Evolutionary conservation across 2,329 filamentous ascomycete genomes (phyloP), one percentile per base, ranked within the genome.

Genomic region (Cordyceps pruinosa): DNA sequence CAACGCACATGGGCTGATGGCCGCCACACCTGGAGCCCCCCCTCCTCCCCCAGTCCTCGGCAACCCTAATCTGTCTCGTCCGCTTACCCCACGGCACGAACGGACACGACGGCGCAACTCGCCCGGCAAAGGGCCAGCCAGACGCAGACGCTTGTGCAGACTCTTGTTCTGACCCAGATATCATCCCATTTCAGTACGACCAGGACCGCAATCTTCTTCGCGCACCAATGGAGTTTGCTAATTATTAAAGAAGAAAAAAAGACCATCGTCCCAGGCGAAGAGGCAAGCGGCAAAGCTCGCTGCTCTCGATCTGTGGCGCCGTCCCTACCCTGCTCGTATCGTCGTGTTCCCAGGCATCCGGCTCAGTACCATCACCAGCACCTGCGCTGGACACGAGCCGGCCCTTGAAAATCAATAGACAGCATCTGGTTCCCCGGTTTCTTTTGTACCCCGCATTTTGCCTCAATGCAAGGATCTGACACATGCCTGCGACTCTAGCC

Each of bases 31-130:
- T n/a, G n/a, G n/a, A n/a, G n/a, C n/a, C n/a, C n/a, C n/a, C 17
- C 17, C 35, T 21, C 21, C 7, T 17, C 39, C 19, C 5, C 8
- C 23, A 21, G 47, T 25, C 23, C 23, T 50, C 47, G 47, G 47
- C 47, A 50, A 15, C 2, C n/a, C 35, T 4, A 25, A 41, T n/a
- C 37, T n/a, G 17, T 10, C 37, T 17, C 13, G 7, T 6, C 30
- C 30, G 17, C 8, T 5, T 19, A 41, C n/a, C n/a, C 42, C 5
- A 28, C 37, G n/a, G 12, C 45, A 47, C 47, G 17, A 50, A 50
- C 47, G 47, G 47, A 50, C 32, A 37, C 13, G 47, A 23, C 47
- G 47, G 47, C 47, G 28, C 47, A 50, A 50, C 47, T 50, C 23
- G n/a, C n/a, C n/a, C n/a, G n/a, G n/a, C n/a, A n/a, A n/a, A n/a